Evolutionary conservation across 1,284 basidiomycete genomes (phyloP).

Genomic region (Cystobasidiaceae sp.): DNA sequence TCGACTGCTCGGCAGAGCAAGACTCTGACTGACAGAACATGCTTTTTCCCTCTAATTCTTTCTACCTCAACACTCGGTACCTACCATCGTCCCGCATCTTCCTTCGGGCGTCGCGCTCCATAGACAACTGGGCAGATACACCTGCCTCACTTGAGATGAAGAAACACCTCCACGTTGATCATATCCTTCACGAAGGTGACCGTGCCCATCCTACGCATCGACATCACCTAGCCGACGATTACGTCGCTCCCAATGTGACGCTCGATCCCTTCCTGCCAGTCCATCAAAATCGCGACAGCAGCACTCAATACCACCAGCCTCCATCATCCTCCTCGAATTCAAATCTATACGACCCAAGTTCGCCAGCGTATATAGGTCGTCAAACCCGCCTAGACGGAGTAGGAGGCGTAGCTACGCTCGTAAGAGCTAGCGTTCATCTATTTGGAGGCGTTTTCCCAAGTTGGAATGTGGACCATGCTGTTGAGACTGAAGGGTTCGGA

Average conservation of each 20-base stretch:
- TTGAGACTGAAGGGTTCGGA: constrained; percentile 38
- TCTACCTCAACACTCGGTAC: too few relatives aligned
- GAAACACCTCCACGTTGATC: background rate
- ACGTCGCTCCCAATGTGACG: constrained; percentile 19
- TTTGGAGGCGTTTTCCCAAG: constrained; percentile 35
- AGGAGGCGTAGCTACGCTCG: constrained; percentile 37
- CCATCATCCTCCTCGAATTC: background rate
- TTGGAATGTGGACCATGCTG: constrained; percentile 31
- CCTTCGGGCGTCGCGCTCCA: too few relatives aligned
- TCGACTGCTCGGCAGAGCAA: too few relatives aligned
- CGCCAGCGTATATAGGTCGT: constrained; percentile 30
- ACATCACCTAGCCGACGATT: constrained; percentile 21
- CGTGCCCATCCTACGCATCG: constrained; percentile 10
- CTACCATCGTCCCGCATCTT: too few relatives aligned
- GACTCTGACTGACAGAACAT: too few relatives aligned
- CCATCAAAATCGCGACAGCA: background rate
- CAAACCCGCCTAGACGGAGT: constrained; percentile 30
- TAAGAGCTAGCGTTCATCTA: constrained; percentile 32
- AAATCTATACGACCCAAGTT: constrained; percentile 30
- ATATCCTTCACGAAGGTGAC: constrained; percentile 28
- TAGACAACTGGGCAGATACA: constrained; percentile 36
- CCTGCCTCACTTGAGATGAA: constrained; percentile 7
- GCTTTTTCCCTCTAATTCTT: background rate
- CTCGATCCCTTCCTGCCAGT: background rate
- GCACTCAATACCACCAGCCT: background rate